Evolutionary conservation across 129 eudicot genomes (phyloP), one percentile per base, ranked within the genome.

Genomic region (Silybum marianum): DNA sequence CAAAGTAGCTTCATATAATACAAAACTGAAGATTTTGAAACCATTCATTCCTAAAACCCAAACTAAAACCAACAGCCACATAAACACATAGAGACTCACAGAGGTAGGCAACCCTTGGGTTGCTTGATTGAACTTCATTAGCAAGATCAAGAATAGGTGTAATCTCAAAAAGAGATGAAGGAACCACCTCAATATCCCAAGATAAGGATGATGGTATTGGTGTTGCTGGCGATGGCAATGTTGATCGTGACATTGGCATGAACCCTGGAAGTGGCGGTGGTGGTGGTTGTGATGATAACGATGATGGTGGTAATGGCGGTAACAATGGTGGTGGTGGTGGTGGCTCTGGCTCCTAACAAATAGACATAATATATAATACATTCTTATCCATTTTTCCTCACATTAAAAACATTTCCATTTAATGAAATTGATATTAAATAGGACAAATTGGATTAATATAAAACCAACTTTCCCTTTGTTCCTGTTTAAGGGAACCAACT

Each of bases 61-160:
- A 26, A 26, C 1, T 26, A 2, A 26, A 2, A 26, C 2, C 2
- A 2, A 26, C 1, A 26, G 2, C 30, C 19, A 6, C 7, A 14
- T 6, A 9, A 74, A 39, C 14, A 70, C 24, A 26, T 13, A 30
- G 18, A 42, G 75, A 86, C 92, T 80, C 80, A 90, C 95, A 90
- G 12, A 90, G 95, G 76, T 90, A 86, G 67, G 92, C 95, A 70
- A 90, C 95, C 73, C 95, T 84, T 7, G 88, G 90, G 70, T 90
- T 88, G 36, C 18, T 84, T 32, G 85, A 71, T 83, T 90, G 92
- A 65, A 90, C 95, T 72, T 90, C 95, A 74, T 90, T 88, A 68
- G 95, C 95, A 60, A 88, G 90, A 54, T 90, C 90, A 63, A 88
- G 90, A 81, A 90, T 84, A 7, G 92, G 95, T 1, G 90, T 90